phyloP scores from a whole-genome alignment of 2,329 filamentous ascomycete species.

The Cladorrhinum sp. region DNA sequence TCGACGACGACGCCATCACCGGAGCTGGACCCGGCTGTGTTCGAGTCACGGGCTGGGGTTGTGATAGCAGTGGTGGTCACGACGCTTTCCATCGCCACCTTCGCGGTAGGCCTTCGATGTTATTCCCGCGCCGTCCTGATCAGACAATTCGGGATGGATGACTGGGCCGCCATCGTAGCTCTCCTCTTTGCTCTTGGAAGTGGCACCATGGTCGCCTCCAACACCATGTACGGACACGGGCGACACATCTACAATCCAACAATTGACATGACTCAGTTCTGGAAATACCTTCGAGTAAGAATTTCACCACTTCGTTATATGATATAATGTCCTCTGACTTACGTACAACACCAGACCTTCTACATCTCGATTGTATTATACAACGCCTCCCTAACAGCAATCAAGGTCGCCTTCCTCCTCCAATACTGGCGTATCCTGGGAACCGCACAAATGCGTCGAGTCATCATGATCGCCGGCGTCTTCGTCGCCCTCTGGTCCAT shows the following conservation, averaged over 20 bases:
- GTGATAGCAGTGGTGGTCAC: slow-evolving; percentile 25
- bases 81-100: slow-evolving; percentile 18
- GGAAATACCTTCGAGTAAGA: slow-evolving; percentile 25
- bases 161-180: slow-evolving; percentile 25
- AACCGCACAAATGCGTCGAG: slow-evolving; percentile 31
- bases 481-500: slow-evolving; percentile 36
- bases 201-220: slow-evolving; percentile 23
- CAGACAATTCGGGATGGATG: slow-evolving; percentile 27
- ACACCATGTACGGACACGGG: slow-evolving; percentile 26
- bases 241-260: slow-evolving; percentile 22
- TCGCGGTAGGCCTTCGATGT: slow-evolving; percentile 21
- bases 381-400: slow-evolving; percentile 34
- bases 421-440: slow-evolving; percentile 40
- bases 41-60: slow-evolving; percentile 23
- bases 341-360: slow-evolving; percentile 31
- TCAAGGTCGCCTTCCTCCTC: slow-evolving; percentile 38
- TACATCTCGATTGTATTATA: slow-evolving; percentile 39
- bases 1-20: slow-evolving; percentile 3
- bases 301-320: too few relatives aligned
- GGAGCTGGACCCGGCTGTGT: slow-evolving; percentile 13
- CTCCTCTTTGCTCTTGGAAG: slow-evolving; percentile 23
- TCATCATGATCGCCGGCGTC: slow-evolving; percentile 32
- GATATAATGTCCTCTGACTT: neutral
- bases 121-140: slow-evolving; percentile 26
- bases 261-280: slow-evolving; percentile 12